A percentile compares a stretch with the other conserved stretches of the same genome.
Conservation (phyloP, 177 flowering plant species). For the Vitis hybrid region DNA sequence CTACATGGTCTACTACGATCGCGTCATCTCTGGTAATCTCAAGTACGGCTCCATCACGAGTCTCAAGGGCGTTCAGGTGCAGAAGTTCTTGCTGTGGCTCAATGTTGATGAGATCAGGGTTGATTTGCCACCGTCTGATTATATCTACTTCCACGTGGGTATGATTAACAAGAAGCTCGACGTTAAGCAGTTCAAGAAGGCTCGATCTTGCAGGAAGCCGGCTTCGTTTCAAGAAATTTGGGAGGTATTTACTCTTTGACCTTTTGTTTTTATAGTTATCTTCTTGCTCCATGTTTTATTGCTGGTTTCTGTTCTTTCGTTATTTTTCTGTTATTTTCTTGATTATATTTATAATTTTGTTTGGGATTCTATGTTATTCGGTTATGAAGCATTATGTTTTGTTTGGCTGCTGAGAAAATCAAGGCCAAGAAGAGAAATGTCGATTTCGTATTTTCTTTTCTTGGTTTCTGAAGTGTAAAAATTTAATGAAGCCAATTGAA, state of each 20-base stretch:
- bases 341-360: too few species aligned
- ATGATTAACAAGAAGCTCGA: conserved; percentile 77
- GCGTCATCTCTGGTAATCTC: conserved; percentile 58
- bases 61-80: conserved; percentile 75
- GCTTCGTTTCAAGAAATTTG: conserved; percentile 17
- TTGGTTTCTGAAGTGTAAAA: too few species aligned
- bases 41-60: conserved; percentile 60
- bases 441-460: too few species aligned
- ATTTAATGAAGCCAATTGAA: too few species aligned
- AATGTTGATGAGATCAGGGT: conserved; percentile 83
- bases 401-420: too few species aligned
- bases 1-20: conserved; percentile 73
- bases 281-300: too few species aligned
- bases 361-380: too few species aligned
- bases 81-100: conserved; percentile 75
- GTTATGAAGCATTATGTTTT: too few species aligned
- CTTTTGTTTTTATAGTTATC: neutral
- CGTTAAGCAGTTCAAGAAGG: conserved; percentile 56
- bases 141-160: conserved; percentile 82
- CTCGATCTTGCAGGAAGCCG: conserved; percentile 50
- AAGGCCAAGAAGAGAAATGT: too few species aligned
- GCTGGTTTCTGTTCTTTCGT: too few species aligned
- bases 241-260: conserved; percentile 15
- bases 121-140: conserved; percentile 82
- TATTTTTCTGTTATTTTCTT: too few species aligned